Evolutionary conservation across 352 stramenopile species (phyloP).

Genomic region (Globisporangium paddicum): DNA sequence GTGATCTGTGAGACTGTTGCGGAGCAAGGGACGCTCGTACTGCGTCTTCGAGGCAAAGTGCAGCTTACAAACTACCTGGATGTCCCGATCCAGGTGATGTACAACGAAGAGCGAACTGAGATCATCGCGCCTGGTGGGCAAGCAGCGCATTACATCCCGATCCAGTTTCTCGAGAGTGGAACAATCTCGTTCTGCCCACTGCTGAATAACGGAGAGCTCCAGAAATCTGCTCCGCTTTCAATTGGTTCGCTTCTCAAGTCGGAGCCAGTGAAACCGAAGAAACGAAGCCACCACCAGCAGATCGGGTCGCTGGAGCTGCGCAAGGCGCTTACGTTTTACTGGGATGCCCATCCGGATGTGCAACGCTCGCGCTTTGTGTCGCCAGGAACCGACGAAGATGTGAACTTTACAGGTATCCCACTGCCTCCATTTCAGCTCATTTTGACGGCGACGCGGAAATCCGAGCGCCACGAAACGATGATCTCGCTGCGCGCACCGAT

Average conservation of each 20-base stretch:
- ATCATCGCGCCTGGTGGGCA: slow-evolving; percentile 42
- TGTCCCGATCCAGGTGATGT: slow-evolving; percentile 71
- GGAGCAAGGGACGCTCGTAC: slow-evolving; percentile 77
- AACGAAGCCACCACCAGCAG: slow-evolving; percentile 32
- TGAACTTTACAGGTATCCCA: slow-evolving; percentile 22
- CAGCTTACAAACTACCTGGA: slow-evolving; percentile 73
- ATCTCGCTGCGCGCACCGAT: slow-evolving; percentile 68
- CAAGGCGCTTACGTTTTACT: slow-evolving; percentile 74
- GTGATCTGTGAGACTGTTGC: slow-evolving; percentile 85
- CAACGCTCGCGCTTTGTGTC: slow-evolving; percentile 11
- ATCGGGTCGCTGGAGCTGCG: slow-evolving; percentile 55
- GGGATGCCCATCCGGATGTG: slow-evolving; percentile 34
- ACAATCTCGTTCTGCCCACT: slow-evolving; percentile 72
- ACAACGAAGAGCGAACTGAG: slow-evolving; percentile 58
- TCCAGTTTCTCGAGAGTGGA: slow-evolving; percentile 70
- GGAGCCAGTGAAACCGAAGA: slow-evolving; percentile 16
- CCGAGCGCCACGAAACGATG: slow-evolving; percentile 68
- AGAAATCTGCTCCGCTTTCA: slow-evolving; percentile 46
- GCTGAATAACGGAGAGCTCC: slow-evolving; percentile 50
- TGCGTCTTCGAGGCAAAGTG: slow-evolving; percentile 74
- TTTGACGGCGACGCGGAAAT: slow-evolving; percentile 63
- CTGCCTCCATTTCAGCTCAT: slow-evolving; percentile 73
- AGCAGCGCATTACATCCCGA: slow-evolving; percentile 65
- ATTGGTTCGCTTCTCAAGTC: slow-evolving; percentile 58
- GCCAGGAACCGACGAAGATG: neutral